Base-by-base conservation (phyloP, 768 basidiomycete species). In the Melanogaster broomeanus region DNA sequence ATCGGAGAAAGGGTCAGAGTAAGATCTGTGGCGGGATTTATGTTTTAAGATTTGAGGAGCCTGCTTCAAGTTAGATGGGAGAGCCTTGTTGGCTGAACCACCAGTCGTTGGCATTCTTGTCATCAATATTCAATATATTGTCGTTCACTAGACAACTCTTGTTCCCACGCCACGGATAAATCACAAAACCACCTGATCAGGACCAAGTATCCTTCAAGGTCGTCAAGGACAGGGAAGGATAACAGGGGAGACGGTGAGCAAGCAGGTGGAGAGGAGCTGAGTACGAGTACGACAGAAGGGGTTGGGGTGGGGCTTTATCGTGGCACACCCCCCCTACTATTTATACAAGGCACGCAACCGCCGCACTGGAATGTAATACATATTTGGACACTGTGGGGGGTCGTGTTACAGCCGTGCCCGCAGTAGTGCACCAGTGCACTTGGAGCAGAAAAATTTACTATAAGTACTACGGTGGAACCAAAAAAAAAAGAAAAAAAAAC, bases 1-100 rank as follows among this genome's bases (percentile, higher is more conserved):
- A 63, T 81, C 81, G 12, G 69, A 68, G 62, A 83, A 83, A 35
- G 81, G 81, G 66, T 83, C 78, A n/a, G 78, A 77, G 21, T 77
- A 63, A 16, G 78, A 75, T 60, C 79, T 71, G 43, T 72, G 62
- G 30, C 77, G 76, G 46, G 72, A 65, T 42, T 67, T 67, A 48
- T 60, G 60, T 4, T 61, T 62, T 57, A 52, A 48, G 41, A 58
- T 37, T 50, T 58, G 64, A 3, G 54, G 53, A 40, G 43, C 33
- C 1, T 39, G 60, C 40, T 55, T 59, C 66, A n/a, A n/a, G n/a
- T n/a, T n/a, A n/a, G 66, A 65, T 60, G 56, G 61, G 12, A 34
- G 42, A 42, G 38, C 27, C 53, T 70, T 70, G 50, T 44, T 68
- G 42, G 49, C 52, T 50, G 63, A 45, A 42, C 52, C 47, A 48